Conservation (phyloP, 2,329 filamentous ascomycete species). For the Dactylellina cionopaga region DNA sequence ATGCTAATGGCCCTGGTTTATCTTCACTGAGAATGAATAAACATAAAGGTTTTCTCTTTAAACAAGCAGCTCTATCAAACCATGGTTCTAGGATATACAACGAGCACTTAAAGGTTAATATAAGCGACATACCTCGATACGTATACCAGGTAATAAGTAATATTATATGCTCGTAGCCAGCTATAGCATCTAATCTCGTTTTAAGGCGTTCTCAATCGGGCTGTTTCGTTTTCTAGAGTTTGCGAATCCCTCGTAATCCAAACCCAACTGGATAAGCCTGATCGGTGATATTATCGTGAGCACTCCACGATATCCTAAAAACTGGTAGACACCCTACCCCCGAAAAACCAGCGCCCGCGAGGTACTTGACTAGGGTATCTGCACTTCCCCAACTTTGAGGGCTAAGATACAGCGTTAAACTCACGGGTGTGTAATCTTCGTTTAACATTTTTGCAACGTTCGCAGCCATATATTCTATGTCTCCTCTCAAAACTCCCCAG, state of each 20-base stretch:
- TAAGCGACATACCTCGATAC: no score
- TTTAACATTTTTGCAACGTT: not conserved
- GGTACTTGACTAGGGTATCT: not conserved
- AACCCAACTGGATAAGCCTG: slow-evolving; percentile 17
- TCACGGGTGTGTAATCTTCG: slow-evolving; percentile 5
- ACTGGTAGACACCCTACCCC: slow-evolving; percentile 32
- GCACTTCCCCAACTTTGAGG: slow-evolving; percentile 10
- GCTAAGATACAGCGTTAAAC: slow-evolving; percentile 31
- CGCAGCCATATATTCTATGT: not conserved
- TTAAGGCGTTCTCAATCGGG: no score
- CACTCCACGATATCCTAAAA: slow-evolving; percentile 15
- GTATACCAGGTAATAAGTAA: no score
- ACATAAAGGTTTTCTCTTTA: no score
- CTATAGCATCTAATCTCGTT: no score
- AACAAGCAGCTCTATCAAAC: no score
- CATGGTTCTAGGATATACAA: no score
- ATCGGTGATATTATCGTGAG: not conserved
- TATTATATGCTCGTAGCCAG: no score
- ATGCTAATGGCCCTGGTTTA: no score
- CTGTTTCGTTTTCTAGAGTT: not conserved
- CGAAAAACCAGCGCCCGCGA: slow-evolving; percentile 1
- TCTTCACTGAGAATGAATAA: no score
- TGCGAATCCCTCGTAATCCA: not conserved
- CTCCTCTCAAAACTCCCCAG: slow-evolving; percentile 26
- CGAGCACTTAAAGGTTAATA: no score